Evolutionary conservation across 352 stramenopile species (phyloP), one percentile per base, ranked within the genome.

Genomic region (Pythium oligandrum): DNA sequence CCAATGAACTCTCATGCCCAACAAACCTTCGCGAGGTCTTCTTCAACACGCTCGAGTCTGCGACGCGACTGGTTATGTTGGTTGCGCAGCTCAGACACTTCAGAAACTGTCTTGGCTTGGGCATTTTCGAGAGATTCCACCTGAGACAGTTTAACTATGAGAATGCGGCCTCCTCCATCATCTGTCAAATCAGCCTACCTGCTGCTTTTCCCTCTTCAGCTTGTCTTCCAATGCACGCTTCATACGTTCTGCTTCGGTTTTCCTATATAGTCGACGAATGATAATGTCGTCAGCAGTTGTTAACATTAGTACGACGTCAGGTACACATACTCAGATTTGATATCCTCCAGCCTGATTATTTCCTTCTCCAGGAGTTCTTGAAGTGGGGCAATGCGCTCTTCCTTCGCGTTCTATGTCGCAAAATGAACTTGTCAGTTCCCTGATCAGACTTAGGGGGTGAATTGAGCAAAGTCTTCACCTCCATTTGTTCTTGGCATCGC

Each of bases 361-460:
- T 95, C 76, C 45, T 91, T 85, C 32, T 87, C 70, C 1, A 93
- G 50, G 31, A 88, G 53, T 32, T 89, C 57, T 58, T 86, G 63
- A 3, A 95, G 57, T 40, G 84, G 84, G 6, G 61, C 71, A 1
- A 93, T 70, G 38, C 78, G 76, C 17, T 87, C 68, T 48, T 71
- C 60, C 53, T 87, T 84, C 31, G 86, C 84, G 58, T 64, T 73
- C 81, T 95, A 35, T 55, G 1, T n/a, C 26, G 45, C 6, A 51
- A 34, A 26, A 26, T 26, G 17, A 26, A 26, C 17, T 10, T 11
- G 40, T 37, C 10, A 44, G 17, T 40, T 12, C n/a, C 12, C 42
- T 34, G 30, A 58, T 17, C 17, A 44, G 12, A 30, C 39, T 32
- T 38, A 37, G 34, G 33, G 17, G 12, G 26, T 4, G 10, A 55